Base-by-base conservation (phyloP, 331 rosid genomes). In the Acacia concinna region DNA sequence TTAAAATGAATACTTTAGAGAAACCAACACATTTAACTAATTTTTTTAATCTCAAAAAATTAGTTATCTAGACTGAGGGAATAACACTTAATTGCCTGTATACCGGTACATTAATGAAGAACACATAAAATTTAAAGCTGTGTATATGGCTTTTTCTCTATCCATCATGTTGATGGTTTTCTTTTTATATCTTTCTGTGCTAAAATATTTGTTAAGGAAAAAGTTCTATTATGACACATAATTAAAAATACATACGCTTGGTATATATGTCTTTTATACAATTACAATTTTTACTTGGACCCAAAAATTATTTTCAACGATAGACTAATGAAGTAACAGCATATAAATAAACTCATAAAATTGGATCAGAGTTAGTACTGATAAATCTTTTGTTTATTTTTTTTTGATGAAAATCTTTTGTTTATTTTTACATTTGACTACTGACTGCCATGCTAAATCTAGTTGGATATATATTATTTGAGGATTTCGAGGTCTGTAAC, bases 111-210 rank as follows among this genome's bases (percentile, higher is more conserved):
- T 78, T 76, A 38, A 38, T 54, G 75, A 75, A 81, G 64, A 23
- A 46, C 51, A 75, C n/a, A 38, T 28, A 74, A 86, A 86, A 73
- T 3, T 15, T 12, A 54, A 76, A 54, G 88, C 71, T 64, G 25
- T 74, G 23, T 35, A 52, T 52, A 52, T n/a, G 44, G 21, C 62
- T 85, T 81, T 80, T 74, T 57, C 75, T 77, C 68, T 80, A 57
- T 81, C 77, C 79, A 78, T 71, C 76, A 78, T 68, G 62, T 56
- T 80, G 37, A 34, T 69, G 40, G 76, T 72, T 83, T 84, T 76
- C 52, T 60, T 77, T 78, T 75, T 81, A 63, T 78, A 43, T 84
- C 51, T 54, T 41, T 75, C 57, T 51, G 20, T 30, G 23, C 27
- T 7, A 52, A 52, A 13, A 44, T 44, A 44, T n/a, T 52, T 52